Base-by-base conservation (phyloP, 1,139 yeast genomes). In the Debaryomyces psychrophilus region DNA sequence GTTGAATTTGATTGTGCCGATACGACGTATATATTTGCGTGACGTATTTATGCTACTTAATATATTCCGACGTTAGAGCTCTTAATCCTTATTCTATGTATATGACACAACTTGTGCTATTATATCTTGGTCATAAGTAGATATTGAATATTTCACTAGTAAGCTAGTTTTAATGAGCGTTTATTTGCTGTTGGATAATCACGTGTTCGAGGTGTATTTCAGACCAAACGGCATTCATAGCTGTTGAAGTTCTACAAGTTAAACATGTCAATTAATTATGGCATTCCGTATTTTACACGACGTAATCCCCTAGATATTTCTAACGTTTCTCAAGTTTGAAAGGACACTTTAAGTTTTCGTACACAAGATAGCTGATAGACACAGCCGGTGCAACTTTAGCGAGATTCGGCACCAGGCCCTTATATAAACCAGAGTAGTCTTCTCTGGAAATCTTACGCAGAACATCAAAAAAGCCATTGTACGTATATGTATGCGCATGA, bases 331-430 rank as follows among this genome's bases (percentile, higher is more conserved):
- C 66, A 45, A 74, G 67, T 8, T 71, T 77, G 76, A 92, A 81
- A 9, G 83, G 49, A 36, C 71, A 68, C 66, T 92, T 93, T 62
- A 92, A 73, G 64, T 92, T 92, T 62, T 93, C 99, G 64, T 92
- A 93, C 76, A 93, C 89, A 66, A 93, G 76, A 65, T 93, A 93
- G 64, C 96, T 87, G 51, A 93, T 92, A 26, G 97, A 88, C 36
- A 93, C 97, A 1, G 98, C 97, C 0, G 99, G 99, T 5, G 96
- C 96, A 17, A 92, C 99, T 65, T 93, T 93, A 2, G 97, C 96
- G 57, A 93, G 72, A 61, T 93, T 93, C 9, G 99, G 98, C 2
- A 88, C 88, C 55, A 93, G 74, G 1, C 99, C 99, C 57, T 95
- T 87, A 69, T 88, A 93, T 45, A 93, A 71, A 3, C 98, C 99